These are phyloP conservation scores for Lasiosphaeris hirsuta DNA, from an alignment of 495 filamentous ascomycete species.

Conservation along the genomic window DNA sequence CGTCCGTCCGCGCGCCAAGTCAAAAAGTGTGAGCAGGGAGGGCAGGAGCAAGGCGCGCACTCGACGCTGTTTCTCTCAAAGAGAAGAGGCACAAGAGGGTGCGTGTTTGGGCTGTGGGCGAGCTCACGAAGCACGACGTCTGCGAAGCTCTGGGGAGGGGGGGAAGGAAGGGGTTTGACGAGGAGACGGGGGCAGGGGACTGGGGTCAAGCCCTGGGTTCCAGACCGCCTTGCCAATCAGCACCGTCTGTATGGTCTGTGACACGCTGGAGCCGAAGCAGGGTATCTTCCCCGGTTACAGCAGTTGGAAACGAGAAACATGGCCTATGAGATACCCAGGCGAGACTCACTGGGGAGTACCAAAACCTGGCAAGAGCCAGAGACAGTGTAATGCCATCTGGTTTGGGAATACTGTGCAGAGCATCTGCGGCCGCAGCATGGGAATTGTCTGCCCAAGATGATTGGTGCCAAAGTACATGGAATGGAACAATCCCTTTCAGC, in stretches of 20 bases:
- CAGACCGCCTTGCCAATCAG: constrained; percentile 12
- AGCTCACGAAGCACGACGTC: too few species aligned
- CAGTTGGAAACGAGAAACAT: constrained; percentile 2
- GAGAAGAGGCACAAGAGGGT: neutral
- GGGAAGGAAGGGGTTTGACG: too few species aligned
- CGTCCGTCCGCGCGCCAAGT: too few species aligned
- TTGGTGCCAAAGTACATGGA: constrained; percentile 2
- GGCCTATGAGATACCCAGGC: constrained; percentile 5
- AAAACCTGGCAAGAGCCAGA: too few species aligned
- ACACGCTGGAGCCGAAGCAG: neutral
- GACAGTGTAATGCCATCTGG: neutral
- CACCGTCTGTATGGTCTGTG: neutral
- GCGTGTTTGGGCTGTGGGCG: too few species aligned
- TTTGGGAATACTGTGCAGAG: constrained; percentile 7
- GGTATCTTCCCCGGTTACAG: constrained; percentile 5
- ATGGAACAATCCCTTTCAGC: neutral
- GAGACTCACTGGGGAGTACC: constrained; percentile 1
- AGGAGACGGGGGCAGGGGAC: neutral
- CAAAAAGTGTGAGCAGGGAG: neutral
- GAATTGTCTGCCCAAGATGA: constrained; percentile 1
- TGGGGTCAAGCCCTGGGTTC: constrained; percentile 2
- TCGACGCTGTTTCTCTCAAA: neutral
- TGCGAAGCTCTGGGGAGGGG: too few species aligned
- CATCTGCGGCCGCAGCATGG: neutral
- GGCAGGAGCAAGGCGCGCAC: neutral